Evolutionary conservation across 2,329 filamentous ascomycete species (phyloP).

Genomic region (Cladosporium sphaerospermum): DNA sequence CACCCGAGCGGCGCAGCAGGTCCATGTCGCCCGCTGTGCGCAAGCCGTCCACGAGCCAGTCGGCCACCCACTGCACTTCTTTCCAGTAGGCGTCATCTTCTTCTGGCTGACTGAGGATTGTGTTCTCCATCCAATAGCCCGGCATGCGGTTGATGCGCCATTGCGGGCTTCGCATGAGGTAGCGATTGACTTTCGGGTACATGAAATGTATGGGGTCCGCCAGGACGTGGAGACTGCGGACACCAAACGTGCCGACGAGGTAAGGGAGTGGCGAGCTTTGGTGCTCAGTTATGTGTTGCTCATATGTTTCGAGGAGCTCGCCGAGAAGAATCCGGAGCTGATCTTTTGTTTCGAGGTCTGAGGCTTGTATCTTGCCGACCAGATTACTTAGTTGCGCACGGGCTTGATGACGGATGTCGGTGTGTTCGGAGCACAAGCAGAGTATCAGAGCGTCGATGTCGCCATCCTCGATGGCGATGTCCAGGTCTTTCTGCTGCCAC

Average conservation of each 20-base stretch:
- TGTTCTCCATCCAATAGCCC: constrained; percentile 58
- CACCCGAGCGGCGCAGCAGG: constrained; percentile 48
- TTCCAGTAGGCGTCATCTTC: constrained; percentile 67
- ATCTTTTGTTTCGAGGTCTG: constrained; percentile 66
- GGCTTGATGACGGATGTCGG: constrained; percentile 73
- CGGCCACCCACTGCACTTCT: constrained; percentile 69
- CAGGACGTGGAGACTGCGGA: constrained; percentile 62
- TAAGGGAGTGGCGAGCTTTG: constrained; percentile 59
- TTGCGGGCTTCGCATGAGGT: constrained; percentile 67
- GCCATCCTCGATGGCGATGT: constrained; percentile 73
- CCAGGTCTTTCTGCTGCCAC: constrained; percentile 71
- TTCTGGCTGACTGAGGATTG: constrained; percentile 67
- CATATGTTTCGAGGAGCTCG: constrained; percentile 67
- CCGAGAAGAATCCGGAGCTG: constrained; percentile 74
- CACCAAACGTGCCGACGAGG: constrained; percentile 68
- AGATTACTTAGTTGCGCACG: constrained; percentile 62
- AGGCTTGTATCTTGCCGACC: constrained; percentile 50
- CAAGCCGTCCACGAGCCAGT: constrained; percentile 63
- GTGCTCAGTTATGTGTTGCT: constrained; percentile 43
- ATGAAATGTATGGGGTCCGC: constrained; percentile 72
- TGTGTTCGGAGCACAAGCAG: constrained; percentile 68
- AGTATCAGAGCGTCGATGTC: constrained; percentile 63
- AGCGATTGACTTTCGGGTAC: constrained; percentile 80
- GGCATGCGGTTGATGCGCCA: constrained; percentile 60
- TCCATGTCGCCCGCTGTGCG: constrained; percentile 53